A percentile compares a stretch with the other conserved stretches of the same genome.
Conservation (phyloP, 768 basidiomycete genomes). For the Naganishia vaughanmartiniae region DNA sequence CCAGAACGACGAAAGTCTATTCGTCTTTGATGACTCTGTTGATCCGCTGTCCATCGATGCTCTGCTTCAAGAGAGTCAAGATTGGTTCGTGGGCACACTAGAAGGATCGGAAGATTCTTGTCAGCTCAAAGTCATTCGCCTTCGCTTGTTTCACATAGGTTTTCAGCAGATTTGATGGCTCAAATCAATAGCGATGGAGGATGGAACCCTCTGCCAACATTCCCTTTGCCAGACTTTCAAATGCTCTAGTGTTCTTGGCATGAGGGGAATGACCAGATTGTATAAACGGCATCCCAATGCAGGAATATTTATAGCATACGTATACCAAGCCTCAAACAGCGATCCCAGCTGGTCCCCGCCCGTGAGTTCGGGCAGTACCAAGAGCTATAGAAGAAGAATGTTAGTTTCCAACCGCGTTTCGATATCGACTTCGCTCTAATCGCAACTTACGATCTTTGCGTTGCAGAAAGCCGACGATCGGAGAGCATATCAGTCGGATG, state of each 20-base stretch:
- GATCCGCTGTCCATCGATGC: slow-evolving; percentile 27
- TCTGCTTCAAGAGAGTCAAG: slow-evolving; percentile 27
- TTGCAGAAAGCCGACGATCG: neutral
- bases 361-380: slow-evolving; percentile 6
- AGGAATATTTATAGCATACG: neutral
- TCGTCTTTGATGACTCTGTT: slow-evolving; percentile 26
- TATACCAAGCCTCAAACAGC: slow-evolving; percentile 1
- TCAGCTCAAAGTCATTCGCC: neutral
- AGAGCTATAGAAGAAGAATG: neutral
- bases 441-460: slow-evolving; percentile 4
- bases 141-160: slow-evolving; percentile 6
- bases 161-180: slow-evolving; percentile 29
- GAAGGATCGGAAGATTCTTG: neutral
- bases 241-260: slow-evolving; percentile 6
- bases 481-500: neutral
- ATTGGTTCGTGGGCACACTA: slow-evolving; percentile 23
- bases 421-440: too few species aligned
- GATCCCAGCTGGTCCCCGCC: neutral
- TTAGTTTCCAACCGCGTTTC: neutral
- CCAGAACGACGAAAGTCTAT: slow-evolving; percentile 24
- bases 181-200: slow-evolving; percentile 29
- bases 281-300: neutral
- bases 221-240: slow-evolving; percentile 17
- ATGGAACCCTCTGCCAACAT: slow-evolving; percentile 21
- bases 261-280: neutral